Evolutionary conservation across 2,329 filamentous ascomycete species (phyloP).

Genomic region (Akanthomyces uredinophilus): DNA sequence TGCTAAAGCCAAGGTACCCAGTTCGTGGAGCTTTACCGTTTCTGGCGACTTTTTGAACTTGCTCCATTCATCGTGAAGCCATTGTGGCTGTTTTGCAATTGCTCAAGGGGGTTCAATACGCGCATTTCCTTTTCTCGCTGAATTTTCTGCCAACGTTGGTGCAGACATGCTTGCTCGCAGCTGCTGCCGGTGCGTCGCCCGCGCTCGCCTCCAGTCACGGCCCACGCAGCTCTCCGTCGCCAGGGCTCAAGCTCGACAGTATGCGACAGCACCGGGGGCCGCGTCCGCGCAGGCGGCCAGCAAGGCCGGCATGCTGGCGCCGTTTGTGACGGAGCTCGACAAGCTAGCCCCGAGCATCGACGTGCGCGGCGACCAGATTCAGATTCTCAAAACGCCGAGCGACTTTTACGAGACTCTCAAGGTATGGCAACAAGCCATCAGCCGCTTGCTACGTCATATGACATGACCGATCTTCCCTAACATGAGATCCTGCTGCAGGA

Average conservation of each 20-base stretch:
- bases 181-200: slow-evolving; percentile 29
- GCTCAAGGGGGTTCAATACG: neutral
- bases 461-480: neutral
- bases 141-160: neutral
- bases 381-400: slow-evolving; percentile 71
- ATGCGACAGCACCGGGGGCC: slow-evolving; percentile 31
- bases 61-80: neutral
- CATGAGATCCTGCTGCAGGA: slow-evolving; percentile 39
- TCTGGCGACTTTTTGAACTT: neutral
- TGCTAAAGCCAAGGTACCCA: neutral
- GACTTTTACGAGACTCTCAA: slow-evolving; percentile 92
- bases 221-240: slow-evolving; percentile 25
- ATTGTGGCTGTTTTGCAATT: neutral
- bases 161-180: slow-evolving; percentile 31
- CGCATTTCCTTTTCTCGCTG: neutral
- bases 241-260: slow-evolving; percentile 36
- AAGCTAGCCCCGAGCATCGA: slow-evolving; percentile 87
- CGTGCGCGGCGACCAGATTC: slow-evolving; percentile 72
- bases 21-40: slow-evolving; percentile 8
- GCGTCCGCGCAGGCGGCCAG: slow-evolving; percentile 16
- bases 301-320: slow-evolving; percentile 41
- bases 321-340: slow-evolving; percentile 70
- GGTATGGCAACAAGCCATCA: slow-evolving; percentile 40
- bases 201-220: slow-evolving; percentile 24
- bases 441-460: too few species aligned